Evolutionary conservation across 1,284 basidiomycete genomes (phyloP).

Genomic region (Trichosporon asahii): DNA sequence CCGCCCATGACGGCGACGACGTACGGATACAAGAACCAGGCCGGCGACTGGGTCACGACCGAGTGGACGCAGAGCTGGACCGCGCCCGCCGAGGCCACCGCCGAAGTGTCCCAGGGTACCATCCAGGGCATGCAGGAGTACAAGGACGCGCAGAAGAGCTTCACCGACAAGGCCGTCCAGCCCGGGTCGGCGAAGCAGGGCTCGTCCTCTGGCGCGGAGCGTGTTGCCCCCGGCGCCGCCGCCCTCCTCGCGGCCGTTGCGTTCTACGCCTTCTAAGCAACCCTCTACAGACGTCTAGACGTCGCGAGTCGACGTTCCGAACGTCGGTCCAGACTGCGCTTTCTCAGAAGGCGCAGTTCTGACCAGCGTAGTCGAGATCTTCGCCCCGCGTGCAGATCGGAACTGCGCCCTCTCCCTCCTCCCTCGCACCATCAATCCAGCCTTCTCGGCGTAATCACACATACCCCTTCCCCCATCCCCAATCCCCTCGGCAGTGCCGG

Average conservation of each 20-base stretch:
- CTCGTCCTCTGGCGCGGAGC: background rate
- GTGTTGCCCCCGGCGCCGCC: background rate
- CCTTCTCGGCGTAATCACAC: background rate
- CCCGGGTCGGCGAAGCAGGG: background rate
- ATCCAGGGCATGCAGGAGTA: conserved; percentile 33
- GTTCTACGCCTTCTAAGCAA: background rate
- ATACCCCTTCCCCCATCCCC: background rate
- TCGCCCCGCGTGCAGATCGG: background rate
- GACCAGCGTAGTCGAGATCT: background rate
- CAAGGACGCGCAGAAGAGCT: conserved; percentile 19
- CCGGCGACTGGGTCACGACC: conserved; percentile 31
- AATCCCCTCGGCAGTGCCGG: background rate
- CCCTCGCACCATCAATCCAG: background rate
- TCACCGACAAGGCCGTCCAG: background rate
- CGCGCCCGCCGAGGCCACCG: conserved; percentile 35
- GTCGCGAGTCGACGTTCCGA: no score
- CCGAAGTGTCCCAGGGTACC: conserved; percentile 35
- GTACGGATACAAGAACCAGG: conserved; percentile 35
- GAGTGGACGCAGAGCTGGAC: conserved; percentile 39
- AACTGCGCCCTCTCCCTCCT: background rate
- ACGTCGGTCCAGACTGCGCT: no score
- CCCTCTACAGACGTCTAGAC: no score
- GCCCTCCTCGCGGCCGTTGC: background rate
- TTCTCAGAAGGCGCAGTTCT: no score
- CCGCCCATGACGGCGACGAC: conserved; percentile 21